phyloP scores from a whole-genome alignment of 108 stramenopile species.

The Mediolabrus comicus region DNA sequence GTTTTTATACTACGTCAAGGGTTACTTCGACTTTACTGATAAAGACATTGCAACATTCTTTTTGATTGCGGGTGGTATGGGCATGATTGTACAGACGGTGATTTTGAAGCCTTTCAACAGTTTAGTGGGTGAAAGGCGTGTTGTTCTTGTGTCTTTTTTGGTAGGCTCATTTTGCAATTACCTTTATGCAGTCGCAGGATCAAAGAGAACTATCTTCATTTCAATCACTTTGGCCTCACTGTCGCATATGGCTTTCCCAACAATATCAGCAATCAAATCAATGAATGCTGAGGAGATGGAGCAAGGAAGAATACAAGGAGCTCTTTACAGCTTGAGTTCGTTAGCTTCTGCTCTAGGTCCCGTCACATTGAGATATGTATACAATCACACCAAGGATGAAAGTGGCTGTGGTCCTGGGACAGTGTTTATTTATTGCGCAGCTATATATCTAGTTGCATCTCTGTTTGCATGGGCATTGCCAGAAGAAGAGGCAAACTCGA shows the following conservation, averaged over 20 bases:
- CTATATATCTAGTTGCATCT: constrained; percentile 66
- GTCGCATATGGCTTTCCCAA: constrained; percentile 76
- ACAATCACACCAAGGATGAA: constrained; percentile 54
- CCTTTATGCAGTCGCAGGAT: constrained; percentile 66
- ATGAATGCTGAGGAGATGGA: constrained; percentile 79
- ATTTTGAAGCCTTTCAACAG: constrained; percentile 75
- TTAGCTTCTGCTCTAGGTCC: constrained; percentile 79
- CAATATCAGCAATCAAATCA: constrained; percentile 82
- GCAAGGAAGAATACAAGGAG: constrained; percentile 88
- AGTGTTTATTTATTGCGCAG: constrained; percentile 73
- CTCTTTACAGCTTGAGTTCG: constrained; percentile 73
- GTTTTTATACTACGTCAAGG: constrained; percentile 81
- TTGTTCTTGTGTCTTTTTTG: constrained; percentile 61
- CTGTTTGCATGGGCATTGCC: constrained; percentile 60
- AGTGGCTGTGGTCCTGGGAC: constrained; percentile 63
- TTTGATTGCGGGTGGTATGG: constrained; percentile 63
- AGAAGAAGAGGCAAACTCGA: constrained; percentile 59
- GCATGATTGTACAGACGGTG: constrained; percentile 70
- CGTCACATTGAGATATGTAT: constrained; percentile 55
- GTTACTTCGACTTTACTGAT: constrained; percentile 60
- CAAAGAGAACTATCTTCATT: constrained; percentile 65
- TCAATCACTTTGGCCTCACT: constrained; percentile 55
- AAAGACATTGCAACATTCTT: constrained; percentile 71
- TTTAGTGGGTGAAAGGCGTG: constrained; percentile 63
- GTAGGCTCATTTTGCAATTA: constrained; percentile 52